phyloP scores from a whole-genome alignment of 1,284 basidiomycete species.

The Cutaneotrichosporon cavernicola region DNA sequence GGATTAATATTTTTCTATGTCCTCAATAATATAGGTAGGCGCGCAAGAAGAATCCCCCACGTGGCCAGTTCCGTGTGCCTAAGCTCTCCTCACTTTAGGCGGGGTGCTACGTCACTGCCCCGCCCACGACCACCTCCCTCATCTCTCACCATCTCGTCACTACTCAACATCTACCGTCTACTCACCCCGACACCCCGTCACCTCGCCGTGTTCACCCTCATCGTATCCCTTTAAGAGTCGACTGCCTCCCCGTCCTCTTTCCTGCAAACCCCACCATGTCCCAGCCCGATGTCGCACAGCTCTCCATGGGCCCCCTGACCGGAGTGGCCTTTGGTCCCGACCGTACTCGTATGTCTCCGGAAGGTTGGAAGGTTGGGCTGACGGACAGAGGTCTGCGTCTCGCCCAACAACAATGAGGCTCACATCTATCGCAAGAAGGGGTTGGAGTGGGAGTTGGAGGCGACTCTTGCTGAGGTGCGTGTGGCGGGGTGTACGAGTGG shows the following conservation, averaged over 20 bases:
- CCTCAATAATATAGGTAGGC: too few species aligned
- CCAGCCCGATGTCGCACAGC: slow-evolving; percentile 69
- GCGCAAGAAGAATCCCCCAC: too few species aligned
- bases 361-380: neutral
- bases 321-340: slow-evolving; percentile 91
- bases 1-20: too few species aligned
- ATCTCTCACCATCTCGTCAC: neutral
- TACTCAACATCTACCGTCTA: neutral
- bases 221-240: slow-evolving; percentile 32
- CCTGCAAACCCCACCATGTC: slow-evolving; percentile 65
- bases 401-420: slow-evolving; percentile 85
- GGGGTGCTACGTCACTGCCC: neutral
- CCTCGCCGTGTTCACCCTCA: neutral
- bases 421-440: slow-evolving; percentile 71
- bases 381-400: slow-evolving; percentile 77
- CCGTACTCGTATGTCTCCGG: slow-evolving; percentile 66
- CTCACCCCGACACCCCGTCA: neutral
- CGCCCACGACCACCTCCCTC: neutral
- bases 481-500: too few species aligned
- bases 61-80: too few species aligned
- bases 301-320: slow-evolving; percentile 80
- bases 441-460: slow-evolving; percentile 69
- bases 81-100: too few species aligned
- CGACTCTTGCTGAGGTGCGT: slow-evolving; percentile 81
- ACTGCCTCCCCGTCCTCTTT: slow-evolving; percentile 51